A percentile compares a stretch with the other conserved stretches of the same genome.
Evolutionary conservation across 2,329 filamentous ascomycete species (phyloP).

Genomic region (Trichocomaceae sp.): DNA sequence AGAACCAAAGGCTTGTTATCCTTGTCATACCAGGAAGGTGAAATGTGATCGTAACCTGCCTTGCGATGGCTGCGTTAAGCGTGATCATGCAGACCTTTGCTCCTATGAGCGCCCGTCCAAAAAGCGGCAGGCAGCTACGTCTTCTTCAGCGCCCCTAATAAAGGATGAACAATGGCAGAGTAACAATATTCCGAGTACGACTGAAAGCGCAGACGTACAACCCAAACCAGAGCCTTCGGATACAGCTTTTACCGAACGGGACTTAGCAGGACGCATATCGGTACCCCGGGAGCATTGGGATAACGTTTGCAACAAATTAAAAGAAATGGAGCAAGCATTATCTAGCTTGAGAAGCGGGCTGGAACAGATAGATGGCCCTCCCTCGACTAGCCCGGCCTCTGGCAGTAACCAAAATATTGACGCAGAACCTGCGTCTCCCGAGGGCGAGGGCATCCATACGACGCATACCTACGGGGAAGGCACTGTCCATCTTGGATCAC

Average conservation of each 20-base stretch:
- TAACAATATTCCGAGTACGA: background rate
- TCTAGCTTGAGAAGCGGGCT: slow-evolving; percentile 34
- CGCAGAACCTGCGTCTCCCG: slow-evolving; percentile 28
- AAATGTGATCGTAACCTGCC: slow-evolving; percentile 46
- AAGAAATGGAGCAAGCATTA: slow-evolving; percentile 40
- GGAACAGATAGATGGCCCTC: slow-evolving; percentile 27
- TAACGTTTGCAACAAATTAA: slow-evolving; percentile 35
- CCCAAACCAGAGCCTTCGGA: slow-evolving; percentile 14
- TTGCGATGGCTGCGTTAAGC: slow-evolving; percentile 45
- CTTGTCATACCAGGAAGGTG: slow-evolving; percentile 43
- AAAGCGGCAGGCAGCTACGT: slow-evolving; percentile 30
- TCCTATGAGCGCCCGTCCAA: slow-evolving; percentile 45
- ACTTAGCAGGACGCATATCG: slow-evolving; percentile 25
- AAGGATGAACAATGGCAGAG: slow-evolving; percentile 2
- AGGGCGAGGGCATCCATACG: slow-evolving; percentile 54
- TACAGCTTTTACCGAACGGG: slow-evolving; percentile 1
- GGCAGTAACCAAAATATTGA: slow-evolving; percentile 23
- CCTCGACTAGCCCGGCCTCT: slow-evolving; percentile 19
- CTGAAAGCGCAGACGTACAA: slow-evolving; percentile 8
- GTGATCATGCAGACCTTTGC: slow-evolving; percentile 44
- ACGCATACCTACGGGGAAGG: slow-evolving; percentile 54
- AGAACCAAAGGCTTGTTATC: slow-evolving; percentile 43
- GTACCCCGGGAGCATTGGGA: slow-evolving; percentile 41
- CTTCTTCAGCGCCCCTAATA: background rate
- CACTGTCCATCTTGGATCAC: slow-evolving; percentile 55